Evolutionary conservation across 106 monocot species (phyloP).

Genomic region (Iris macrosiphon): DNA sequence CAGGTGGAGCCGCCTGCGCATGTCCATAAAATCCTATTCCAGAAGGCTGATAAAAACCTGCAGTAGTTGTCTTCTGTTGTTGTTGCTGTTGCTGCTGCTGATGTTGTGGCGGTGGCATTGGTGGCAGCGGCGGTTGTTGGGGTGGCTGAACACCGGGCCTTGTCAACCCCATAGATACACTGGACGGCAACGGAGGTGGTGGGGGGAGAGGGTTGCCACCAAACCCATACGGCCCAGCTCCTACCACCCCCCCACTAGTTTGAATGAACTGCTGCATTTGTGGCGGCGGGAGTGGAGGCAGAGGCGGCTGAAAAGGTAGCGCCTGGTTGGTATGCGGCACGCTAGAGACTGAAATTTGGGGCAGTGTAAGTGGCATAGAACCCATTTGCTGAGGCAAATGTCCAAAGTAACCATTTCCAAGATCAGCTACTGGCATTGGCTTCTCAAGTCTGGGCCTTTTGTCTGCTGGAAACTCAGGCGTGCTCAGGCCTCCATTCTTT

Average conservation of each 20-base stretch:
- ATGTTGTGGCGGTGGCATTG: slow-evolving; percentile 13
- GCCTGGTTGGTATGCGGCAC: slow-evolving; percentile 29
- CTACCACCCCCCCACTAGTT: slow-evolving; percentile 26
- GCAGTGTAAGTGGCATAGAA: slow-evolving; percentile 13
- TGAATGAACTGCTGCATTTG: slow-evolving; percentile 28
- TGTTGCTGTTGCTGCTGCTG: slow-evolving; percentile 26
- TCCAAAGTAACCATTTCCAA: slow-evolving; percentile 13
- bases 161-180: slow-evolving; percentile 26
- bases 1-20: slow-evolving; percentile 33
- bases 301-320: slow-evolving; percentile 26
- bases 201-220: slow-evolving; percentile 37
- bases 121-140: slow-evolving; percentile 20
- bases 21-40: slow-evolving; percentile 69
- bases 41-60: slow-evolving; percentile 52
- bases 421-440: slow-evolving; percentile 5
- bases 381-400: slow-evolving; percentile 21
- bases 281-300: slow-evolving; percentile 21
- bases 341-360: slow-evolving; percentile 15
- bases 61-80: slow-evolving; percentile 23
- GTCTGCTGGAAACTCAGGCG: slow-evolving; percentile 31
- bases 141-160: slow-evolving; percentile 30
- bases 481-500: slow-evolving; percentile 16
- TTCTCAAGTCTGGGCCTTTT: slow-evolving; percentile 80
- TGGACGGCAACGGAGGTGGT: slow-evolving; percentile 35
- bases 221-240: slow-evolving; percentile 31